Evolutionary conservation across 345 rosid genomes (phyloP), one percentile per base, ranked within the genome.

Genomic region (Firmiana major): DNA sequence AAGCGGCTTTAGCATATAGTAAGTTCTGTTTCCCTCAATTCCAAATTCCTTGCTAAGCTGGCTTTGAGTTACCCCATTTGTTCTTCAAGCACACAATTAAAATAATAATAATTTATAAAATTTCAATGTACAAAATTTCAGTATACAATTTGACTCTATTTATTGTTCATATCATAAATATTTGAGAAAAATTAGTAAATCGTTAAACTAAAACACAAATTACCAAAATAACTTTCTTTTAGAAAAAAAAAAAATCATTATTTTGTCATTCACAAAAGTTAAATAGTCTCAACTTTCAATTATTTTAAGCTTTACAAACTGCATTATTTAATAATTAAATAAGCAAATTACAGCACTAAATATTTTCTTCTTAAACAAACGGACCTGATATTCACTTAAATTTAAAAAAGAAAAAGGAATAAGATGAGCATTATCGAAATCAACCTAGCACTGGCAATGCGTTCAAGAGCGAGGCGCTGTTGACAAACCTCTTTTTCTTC

Each of bases 21-120:
- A 92, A 46, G 85, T 83, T 77, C 87, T 83, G 26, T 87, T 91
- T 77, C 89, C 94, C 77, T 85, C 85, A 48, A 90, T 88, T 34
- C 87, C 85, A 43, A 92, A 85, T 75, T 92, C 97, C 89, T 92
- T 92, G 36, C 86, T 87, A 70, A 94, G 84, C 68, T 88, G 88
- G 78, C 80, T 87, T 77, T 94, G 98, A 0, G 93, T 86, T 71
- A 91, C 84, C 45, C 98, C 97, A 76, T 86, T 84, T n/a, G 81
- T 75, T 83, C 98, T 94, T 78, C 78, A 83, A 75, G 19, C 34
- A 64, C 9, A 36, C 46, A 71, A 24, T 16, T 43, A 43, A 43
- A 65, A 19, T 9, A 65, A n/a, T 1, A 38, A 38, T 38, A 38
- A 38, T 31, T 31, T 31, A 31, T 31, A 31, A 31, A 31, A 31